These are phyloP conservation scores for Berberis vulgaris DNA, from an alignment of 164 flowering plant species.

Conservation along the genomic window DNA sequence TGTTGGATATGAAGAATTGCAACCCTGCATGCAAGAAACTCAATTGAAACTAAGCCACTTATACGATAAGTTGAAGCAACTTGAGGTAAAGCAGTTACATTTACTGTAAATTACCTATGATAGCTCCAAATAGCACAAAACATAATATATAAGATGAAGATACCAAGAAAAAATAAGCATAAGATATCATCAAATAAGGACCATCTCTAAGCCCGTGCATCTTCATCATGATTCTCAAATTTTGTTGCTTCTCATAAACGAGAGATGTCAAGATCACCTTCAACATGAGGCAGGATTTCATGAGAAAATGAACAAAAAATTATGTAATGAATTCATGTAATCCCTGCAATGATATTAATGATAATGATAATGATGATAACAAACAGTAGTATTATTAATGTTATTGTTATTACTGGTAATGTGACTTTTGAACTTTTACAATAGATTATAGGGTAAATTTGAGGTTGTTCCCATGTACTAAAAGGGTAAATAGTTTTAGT, in stretches of 20 bases:
- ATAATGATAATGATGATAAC: too few relatives aligned
- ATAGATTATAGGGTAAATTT: too few relatives aligned
- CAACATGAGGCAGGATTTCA: constrained; percentile 14
- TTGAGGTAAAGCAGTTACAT: constrained; percentile 2
- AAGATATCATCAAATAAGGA: constrained; percentile 89
- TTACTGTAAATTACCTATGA: constrained; percentile 47
- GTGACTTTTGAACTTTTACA: too few relatives aligned
- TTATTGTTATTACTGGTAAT: too few relatives aligned
- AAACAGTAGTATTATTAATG: too few relatives aligned
- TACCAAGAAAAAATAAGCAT: constrained; percentile 69
- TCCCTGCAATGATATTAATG: too few relatives aligned
- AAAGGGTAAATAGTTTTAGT: too few relatives aligned
- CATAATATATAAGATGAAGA: constrained; percentile 60
- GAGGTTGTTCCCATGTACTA: too few relatives aligned
- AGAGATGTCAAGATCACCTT: constrained; percentile 65
- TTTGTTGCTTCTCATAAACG: constrained; percentile 88
- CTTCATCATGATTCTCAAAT: constrained; percentile 95
- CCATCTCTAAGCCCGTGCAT: constrained; percentile 99
- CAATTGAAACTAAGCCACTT: not conserved
- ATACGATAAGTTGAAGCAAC: not conserved
- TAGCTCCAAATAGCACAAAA: constrained; percentile 76
- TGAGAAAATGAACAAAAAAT: not conserved
- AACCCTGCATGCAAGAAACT: constrained; percentile 43
- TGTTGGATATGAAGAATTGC: constrained; percentile 65
- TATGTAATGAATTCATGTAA: too few relatives aligned